These are phyloP conservation scores for Biscogniauxia marginata DNA, from an alignment of 2,329 filamentous ascomycete species.

Conservation along the genomic window DNA sequence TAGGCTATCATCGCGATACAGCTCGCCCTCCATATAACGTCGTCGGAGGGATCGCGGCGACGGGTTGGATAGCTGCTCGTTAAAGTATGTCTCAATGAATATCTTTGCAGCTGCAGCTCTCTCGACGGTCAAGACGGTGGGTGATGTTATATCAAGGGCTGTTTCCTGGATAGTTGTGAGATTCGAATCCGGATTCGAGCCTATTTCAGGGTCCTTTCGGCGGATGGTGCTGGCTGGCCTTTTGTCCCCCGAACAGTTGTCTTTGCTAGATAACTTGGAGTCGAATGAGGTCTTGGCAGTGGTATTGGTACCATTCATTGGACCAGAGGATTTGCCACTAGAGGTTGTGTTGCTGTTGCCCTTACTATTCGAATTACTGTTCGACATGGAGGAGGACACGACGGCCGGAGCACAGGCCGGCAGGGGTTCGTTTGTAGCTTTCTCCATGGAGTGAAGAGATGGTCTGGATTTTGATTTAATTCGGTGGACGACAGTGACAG, in stretches of 20 bases:
- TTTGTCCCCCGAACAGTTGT: slow-evolving; percentile 30
- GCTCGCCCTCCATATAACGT: slow-evolving; percentile 59
- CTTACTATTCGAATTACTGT: slow-evolving; percentile 21
- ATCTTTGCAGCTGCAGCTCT: slow-evolving; percentile 78
- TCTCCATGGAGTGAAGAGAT: slow-evolving; percentile 37
- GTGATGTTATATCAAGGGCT: slow-evolving; percentile 25
- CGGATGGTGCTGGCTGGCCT: slow-evolving; percentile 28
- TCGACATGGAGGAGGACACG: slow-evolving; percentile 18
- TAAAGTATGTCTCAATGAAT: slow-evolving; percentile 82
- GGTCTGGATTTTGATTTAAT: slow-evolving; percentile 37
- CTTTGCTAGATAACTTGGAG: slow-evolving; percentile 38
- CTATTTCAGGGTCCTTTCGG: slow-evolving; percentile 23
- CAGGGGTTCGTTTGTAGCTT: slow-evolving; percentile 21
- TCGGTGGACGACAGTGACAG: slow-evolving; percentile 43
- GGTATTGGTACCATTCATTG: slow-evolving; percentile 28
- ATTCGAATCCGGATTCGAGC: slow-evolving; percentile 25
- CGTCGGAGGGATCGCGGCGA: slow-evolving; percentile 61
- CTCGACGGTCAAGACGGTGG: slow-evolving; percentile 65
- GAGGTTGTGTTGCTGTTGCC: slow-evolving; percentile 31
- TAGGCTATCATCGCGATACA: slow-evolving; percentile 56
- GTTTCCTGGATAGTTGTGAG: slow-evolving; percentile 36
- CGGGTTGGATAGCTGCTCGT: slow-evolving; percentile 59
- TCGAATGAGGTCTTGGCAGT: slow-evolving; percentile 41
- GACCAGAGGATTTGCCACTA: slow-evolving; percentile 28
- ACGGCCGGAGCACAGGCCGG: slow-evolving; percentile 23